Evolutionary conservation across 192 early-diverging fungal species (phyloP), one percentile per base, ranked within the genome.

Genomic region (Obelidium mucronatum): DNA sequence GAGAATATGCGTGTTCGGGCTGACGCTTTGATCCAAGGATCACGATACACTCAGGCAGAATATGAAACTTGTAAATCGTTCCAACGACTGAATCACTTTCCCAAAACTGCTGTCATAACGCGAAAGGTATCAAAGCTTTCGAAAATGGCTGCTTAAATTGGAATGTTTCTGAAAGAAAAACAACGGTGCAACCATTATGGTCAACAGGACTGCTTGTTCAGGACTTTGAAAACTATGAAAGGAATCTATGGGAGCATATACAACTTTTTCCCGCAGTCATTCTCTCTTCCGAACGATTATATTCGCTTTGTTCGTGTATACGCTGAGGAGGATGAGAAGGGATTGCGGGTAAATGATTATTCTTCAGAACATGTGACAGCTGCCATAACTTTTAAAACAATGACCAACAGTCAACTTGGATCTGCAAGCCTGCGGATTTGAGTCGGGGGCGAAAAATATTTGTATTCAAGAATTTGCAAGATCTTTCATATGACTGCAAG

Each of bases 41-140:
- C 76, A 0, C 73, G 84, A 56, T 86, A 62, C 61, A 63, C 67
- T n/a, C n/a, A 42, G 33, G 31, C 37, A 39, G 84, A 83, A 4
- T 83, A 86, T 61, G 77, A 79, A 28, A 6, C 24, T 26, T 83
- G 81, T 60, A 31, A 77, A 60, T 40, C 67, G 6, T 83, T 33
- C 36, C 84, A 86, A 48, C 53, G 84, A 15, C 36, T 83, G n/a
- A 86, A 86, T 55, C 85, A 86, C 64, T 86, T 86, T 74, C 82
- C 80, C 36, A 82, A 80, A 26, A 86, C 85, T 3, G 65, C 74
- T 3, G 58, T 75, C 0, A 68, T 86, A 1, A 86, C 82, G 19
- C 67, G 78, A 17, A 83, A 83, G 68, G 80, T 81, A 48, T 19
- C 19, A 39, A 70, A n/a, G n/a, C 5, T 68, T 5, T n/a, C 53